Evolutionary conservation across 345 rosid genomes (phyloP), one percentile per base, ranked within the genome.

Genomic region (Triadica sebifera): DNA sequence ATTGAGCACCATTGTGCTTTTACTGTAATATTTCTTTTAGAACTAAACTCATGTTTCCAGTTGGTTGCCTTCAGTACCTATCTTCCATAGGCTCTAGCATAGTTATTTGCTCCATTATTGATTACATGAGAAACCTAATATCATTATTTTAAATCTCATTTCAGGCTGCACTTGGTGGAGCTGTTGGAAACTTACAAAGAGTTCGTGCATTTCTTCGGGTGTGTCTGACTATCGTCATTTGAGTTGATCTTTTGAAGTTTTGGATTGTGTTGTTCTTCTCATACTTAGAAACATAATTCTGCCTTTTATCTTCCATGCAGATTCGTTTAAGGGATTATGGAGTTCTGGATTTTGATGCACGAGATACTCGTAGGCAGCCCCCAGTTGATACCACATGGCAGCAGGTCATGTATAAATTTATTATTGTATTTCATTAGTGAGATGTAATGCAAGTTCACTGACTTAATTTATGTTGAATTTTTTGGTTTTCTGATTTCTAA

Each of bases 321-420:
- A 88, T 96, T 73, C 97, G 98, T 67, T 84, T 93, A 74, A 90
- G 97, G 82, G 99, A 93, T 83, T 96, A 91, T 75, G 99, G 99
- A 68, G 75, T 79, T 76, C 85, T 96, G 68, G 98, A 96, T 89
- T 96, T 96, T 77, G 98, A 93, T 81, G 86, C 92, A 10, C 83
- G 86, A 65, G 98, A 96, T 83, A 81, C 86, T 68, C 96, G 88
- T 75, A 88, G 98, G 84, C 99, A 93, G 85, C 99, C 99, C 75
- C 98, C 99, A 9, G 89, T 93, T 75, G 99, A 96, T 83, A 96
- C 99, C 56, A 91, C 95, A 60, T 96, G 99, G 99, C 98, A 96
- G 88, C 98, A 93, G 97, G 99, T 96, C 73, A 43, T 80, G 51
- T 61, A 74, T 46, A 34, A 60, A 20, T 72, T 65, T 61, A 67